A percentile compares a stretch with the other conserved stretches of the same genome.
These are phyloP conservation scores for Dendrobium chrysotoxum DNA, from an alignment of 106 monocot species.

Conservation along the genomic window DNA sequence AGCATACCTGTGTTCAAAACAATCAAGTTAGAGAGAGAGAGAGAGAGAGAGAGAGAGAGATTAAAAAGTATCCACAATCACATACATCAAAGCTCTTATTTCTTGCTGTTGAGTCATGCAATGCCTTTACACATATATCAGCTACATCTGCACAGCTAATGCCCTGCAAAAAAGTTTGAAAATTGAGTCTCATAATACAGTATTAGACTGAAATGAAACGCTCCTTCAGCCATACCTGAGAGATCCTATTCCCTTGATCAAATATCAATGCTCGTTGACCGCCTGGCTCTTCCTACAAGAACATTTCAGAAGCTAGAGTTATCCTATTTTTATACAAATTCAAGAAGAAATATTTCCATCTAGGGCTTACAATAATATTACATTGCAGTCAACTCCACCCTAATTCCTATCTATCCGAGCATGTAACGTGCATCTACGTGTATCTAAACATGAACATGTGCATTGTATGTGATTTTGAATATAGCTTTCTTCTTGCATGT, in stretches of 20 bases:
- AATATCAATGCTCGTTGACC: constrained; percentile 94
- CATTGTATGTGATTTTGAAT: too few relatives aligned
- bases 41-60: background rate
- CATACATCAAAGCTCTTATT: constrained; percentile 97
- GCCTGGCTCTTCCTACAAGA: constrained; percentile 93
- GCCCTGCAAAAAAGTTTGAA: constrained; percentile 37
- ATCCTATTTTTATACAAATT: background rate
- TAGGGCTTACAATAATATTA: too few relatives aligned
- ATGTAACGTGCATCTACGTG: too few relatives aligned
- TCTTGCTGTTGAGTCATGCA: constrained; percentile 96
- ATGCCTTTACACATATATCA: constrained; percentile 95
- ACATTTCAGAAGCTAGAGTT: background rate
- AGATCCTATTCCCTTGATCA: constrained; percentile 97
- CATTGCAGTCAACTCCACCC: too few relatives aligned
- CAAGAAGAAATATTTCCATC: too few relatives aligned
- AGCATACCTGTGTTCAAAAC: constrained; percentile 57
- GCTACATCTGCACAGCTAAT: constrained; percentile 99
- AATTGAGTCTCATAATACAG: background rate
- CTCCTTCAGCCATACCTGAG: constrained; percentile 42
- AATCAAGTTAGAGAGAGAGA: background rate
- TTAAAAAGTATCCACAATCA: background rate
- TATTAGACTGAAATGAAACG: background rate
- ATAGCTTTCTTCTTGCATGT: too few relatives aligned
- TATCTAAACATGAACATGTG: too few relatives aligned
- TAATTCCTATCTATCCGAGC: too few relatives aligned